Percentiles rank a stretch among this genome's conserved stretches.
Conservation (phyloP, 495 filamentous ascomycete species). For the Annulohypoxylon moriforme region DNA sequence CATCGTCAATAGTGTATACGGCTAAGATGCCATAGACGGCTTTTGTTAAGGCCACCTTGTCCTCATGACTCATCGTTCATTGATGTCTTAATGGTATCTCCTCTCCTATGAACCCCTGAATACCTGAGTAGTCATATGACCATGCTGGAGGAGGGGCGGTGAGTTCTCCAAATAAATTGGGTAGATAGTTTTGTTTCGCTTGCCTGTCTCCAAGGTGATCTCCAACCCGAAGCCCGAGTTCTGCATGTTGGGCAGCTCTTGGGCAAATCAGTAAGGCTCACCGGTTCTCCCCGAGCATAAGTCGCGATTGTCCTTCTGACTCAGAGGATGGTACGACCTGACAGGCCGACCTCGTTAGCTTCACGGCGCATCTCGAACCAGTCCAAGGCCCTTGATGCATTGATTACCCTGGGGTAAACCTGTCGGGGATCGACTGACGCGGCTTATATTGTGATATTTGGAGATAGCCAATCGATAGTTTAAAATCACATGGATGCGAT, state of each 20-base stretch:
- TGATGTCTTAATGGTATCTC: not conserved
- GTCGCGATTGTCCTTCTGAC: slow-evolving; percentile 5
- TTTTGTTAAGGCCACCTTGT: not conserved
- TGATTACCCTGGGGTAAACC: not conserved
- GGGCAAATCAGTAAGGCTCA: slow-evolving; percentile 9
- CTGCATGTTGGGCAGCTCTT: slow-evolving; percentile 17
- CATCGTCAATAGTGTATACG: not conserved
- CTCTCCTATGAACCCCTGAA: not conserved
- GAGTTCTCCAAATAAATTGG: not conserved
- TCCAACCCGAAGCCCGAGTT: not conserved
- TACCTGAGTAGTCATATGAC: not conserved
- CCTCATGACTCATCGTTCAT: slow-evolving; percentile 6
- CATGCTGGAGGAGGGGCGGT: not conserved
- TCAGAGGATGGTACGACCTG: not conserved
- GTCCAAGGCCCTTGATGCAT: slow-evolving; percentile 12
- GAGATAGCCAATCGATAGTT: slow-evolving; percentile 22
- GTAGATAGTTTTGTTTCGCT: not conserved
- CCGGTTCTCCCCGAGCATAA: slow-evolving; percentile 19
- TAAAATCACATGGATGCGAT: slow-evolving; percentile 17
- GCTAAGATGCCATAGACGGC: not conserved
- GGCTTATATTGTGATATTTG: slow-evolving; percentile 8
- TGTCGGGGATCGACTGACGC: slow-evolving; percentile 16
- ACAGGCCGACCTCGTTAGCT: slow-evolving; percentile 5
- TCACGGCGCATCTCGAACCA: not conserved
- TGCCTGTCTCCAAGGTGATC: not conserved